Conservation (phyloP, 164 flowering plant genomes). For the Sextonia rubra region DNA sequence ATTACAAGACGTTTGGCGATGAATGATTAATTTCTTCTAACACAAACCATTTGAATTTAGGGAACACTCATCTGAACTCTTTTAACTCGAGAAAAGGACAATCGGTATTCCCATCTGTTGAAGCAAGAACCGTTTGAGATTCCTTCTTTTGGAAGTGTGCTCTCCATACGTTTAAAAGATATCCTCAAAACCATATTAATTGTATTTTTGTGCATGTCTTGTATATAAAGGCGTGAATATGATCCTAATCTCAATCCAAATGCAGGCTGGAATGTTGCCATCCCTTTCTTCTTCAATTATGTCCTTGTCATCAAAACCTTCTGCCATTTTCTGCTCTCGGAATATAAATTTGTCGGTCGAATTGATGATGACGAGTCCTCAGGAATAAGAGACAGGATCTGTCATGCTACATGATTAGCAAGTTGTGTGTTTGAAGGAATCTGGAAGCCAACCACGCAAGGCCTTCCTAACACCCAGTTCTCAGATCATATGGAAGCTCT, state of each 20-base stretch:
- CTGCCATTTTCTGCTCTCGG: too few species aligned
- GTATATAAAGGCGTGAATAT: background rate
- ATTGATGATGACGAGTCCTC: background rate
- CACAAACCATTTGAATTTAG: too few species aligned
- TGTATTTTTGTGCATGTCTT: background rate
- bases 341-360: background rate
- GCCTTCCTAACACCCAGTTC: conserved; percentile 82
- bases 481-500: conserved; percentile 42
- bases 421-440: conserved; percentile 40
- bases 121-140: too few species aligned
- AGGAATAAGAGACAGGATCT: background rate
- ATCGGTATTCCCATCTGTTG: too few species aligned
- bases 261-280: background rate
- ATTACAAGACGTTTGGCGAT: background rate
- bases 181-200: background rate
- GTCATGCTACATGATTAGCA: background rate
- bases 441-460: conserved; percentile 67
- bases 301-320: too few species aligned
- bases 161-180: too few species aligned
- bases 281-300: too few species aligned
- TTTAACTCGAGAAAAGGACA: too few species aligned
- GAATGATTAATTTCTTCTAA: too few species aligned
- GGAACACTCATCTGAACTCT: too few species aligned
- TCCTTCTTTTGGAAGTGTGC: too few species aligned
- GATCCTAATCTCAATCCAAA: background rate